phyloP scores from a whole-genome alignment of 768 basidiomycete species.

The Lentinula lateritia region DNA sequence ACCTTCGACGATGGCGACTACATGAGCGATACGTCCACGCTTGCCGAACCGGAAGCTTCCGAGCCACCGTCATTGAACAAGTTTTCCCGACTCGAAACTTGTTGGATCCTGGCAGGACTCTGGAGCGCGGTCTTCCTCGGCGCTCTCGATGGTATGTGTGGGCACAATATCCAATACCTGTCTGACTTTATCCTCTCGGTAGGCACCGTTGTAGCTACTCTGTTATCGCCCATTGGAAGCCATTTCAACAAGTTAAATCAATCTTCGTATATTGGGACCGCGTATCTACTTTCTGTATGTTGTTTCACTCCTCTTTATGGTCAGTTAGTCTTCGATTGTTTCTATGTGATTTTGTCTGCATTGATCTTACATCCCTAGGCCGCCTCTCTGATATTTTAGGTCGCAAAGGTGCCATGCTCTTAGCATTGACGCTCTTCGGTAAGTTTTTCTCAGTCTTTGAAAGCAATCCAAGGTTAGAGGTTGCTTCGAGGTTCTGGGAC shows the following conservation, averaged over 20 bases:
- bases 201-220: conserved; percentile 86
- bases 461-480: background rate
- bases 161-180: background rate
- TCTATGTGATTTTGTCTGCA: background rate
- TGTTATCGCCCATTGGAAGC: conserved; percentile 80
- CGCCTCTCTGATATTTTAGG: conserved; percentile 82
- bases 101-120: conserved; percentile 70
- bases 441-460: conserved; percentile 14
- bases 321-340: conserved; percentile 21
- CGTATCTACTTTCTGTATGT: conserved; percentile 83
- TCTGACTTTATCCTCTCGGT: conserved; percentile 5
- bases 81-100: conserved; percentile 47
- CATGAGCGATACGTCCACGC: conserved; percentile 18
- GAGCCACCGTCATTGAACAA: conserved; percentile 31
- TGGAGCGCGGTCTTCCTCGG: conserved; percentile 84
- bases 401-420: conserved; percentile 80
- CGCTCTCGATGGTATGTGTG: conserved; percentile 69
- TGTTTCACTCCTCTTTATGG: conserved; percentile 91
- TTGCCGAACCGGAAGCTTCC: conserved; percentile 19
- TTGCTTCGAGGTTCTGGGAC: conserved; percentile 67
- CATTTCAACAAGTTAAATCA: conserved; percentile 76
- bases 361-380: conserved; percentile 39
- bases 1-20: conserved; percentile 32
- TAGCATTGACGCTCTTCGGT: conserved; percentile 84
- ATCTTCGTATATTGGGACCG: conserved; percentile 83